Evolutionary conservation across 1,139 yeast genomes (phyloP), one percentile per base, ranked within the genome.

Genomic region (Blastobotrys petasosporus): DNA sequence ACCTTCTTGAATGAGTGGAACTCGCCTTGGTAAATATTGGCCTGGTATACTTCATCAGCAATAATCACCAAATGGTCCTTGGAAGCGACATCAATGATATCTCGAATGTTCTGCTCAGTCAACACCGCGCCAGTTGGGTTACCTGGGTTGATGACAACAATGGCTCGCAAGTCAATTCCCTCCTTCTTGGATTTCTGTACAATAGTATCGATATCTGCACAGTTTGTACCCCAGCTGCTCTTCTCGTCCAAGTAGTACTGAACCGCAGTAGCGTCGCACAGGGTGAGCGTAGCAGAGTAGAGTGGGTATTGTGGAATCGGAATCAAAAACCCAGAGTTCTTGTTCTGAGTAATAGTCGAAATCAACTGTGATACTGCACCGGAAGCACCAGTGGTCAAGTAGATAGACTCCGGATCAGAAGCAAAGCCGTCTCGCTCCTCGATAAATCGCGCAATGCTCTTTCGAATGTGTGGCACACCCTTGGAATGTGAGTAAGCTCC

Each of bases 21-120:
- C 55, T 77, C 66, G 42, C 69, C 71, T 16, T 86, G 85, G 67
- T 84, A 88, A 13, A 92, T 76, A 62, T 92, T 92, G 59, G 85
- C 94, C 67, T 92, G 98, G 69, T 92, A 92, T 31, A 92, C 98
- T 68, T 92, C 98, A 70, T 94, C 98, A n/a, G 98, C 97, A 57
- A 92, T 84, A 42, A 94, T 74, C 3, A 87, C 92, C 20, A 92
- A 66, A 39, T 95, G 90, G 59, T 86, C 70, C 61, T 82, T 81
- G 25, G 95, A 94, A 37, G 96, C 94, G 49, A 90, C 75, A 41
- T 76, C 74, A 47, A 92, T 71, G 50, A 94, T 76, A 39, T 80
- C 82, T 37, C 72, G 77, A 57, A 92, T 87, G 54, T 82, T 81
- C 8, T 76, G 75, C 45, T 73, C 74, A 3, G 76, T 65, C 49